Conservation (phyloP, 2,329 filamentous ascomycete species). For the Neofusicoccum sp. region DNA sequence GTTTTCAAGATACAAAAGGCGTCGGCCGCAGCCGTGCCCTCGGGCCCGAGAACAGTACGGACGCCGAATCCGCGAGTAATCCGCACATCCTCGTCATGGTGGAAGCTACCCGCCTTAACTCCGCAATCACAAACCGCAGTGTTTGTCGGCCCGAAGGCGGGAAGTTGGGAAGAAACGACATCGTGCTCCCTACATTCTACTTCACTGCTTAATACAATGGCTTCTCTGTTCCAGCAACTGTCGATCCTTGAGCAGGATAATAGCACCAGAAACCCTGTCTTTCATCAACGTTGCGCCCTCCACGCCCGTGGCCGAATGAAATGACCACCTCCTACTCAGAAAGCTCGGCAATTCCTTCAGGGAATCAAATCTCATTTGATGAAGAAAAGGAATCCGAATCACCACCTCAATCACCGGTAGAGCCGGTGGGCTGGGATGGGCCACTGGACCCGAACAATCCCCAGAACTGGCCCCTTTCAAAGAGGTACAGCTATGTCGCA, state of each 20-base stretch:
- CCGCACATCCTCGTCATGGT: not conserved
- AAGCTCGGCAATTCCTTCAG: not conserved
- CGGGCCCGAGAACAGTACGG: too few relatives aligned
- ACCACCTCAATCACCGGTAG: not conserved
- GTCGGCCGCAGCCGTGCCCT: too few relatives aligned
- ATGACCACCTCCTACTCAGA: not conserved
- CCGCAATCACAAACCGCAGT: not conserved
- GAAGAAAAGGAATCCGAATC: not conserved
- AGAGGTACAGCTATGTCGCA: conserved; percentile 27
- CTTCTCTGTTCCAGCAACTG: too few relatives aligned
- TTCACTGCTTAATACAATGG: too few relatives aligned
- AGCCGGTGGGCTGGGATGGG: conserved; percentile 16
- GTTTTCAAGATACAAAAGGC: too few relatives aligned
- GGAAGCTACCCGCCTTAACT: not conserved
- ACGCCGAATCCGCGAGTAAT: too few relatives aligned
- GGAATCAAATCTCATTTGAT: not conserved
- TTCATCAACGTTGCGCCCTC: not conserved
- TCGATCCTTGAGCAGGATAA: too few relatives aligned
- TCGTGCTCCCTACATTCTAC: too few relatives aligned
- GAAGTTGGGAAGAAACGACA: too few relatives aligned
- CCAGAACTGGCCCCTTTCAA: conserved; percentile 24
- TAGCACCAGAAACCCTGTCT: too few relatives aligned
- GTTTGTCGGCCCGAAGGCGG: too few relatives aligned
- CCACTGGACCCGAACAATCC: conserved; percentile 24
- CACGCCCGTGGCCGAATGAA: not conserved